Percentiles rank a stretch among this genome's conserved stretches.
phyloP scores from a whole-genome alignment of 2,329 filamentous ascomycete genomes.

The Fusarium sp. region DNA sequence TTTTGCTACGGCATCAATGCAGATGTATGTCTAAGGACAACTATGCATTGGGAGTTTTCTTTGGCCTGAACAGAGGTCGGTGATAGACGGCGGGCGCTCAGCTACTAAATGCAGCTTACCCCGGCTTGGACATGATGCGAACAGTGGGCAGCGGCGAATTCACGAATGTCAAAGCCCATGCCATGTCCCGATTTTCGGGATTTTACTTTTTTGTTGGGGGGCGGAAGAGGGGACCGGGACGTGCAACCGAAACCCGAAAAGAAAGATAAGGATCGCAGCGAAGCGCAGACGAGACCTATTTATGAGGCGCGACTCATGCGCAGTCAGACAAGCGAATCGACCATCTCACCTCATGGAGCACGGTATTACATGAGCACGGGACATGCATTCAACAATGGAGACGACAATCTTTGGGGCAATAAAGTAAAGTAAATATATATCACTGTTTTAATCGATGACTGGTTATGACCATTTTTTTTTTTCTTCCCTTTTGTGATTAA shows the following conservation, averaged over 20 bases:
- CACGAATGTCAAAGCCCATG: constrained; percentile 11
- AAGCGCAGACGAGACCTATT: constrained; percentile 38
- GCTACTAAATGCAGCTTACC: constrained; percentile 19
- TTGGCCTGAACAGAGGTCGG: constrained; percentile 34
- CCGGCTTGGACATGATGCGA: constrained; percentile 41
- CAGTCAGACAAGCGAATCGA: constrained; percentile 24
- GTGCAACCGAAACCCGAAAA: constrained; percentile 20
- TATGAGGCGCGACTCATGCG: constrained; percentile 35
- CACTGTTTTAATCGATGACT: constrained; percentile 40
- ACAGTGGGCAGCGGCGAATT: constrained; percentile 29
- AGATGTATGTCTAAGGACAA: constrained; percentile 29
- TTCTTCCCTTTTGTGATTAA: background rate
- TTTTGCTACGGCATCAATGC: constrained; percentile 32
- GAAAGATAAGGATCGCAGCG: constrained; percentile 40
- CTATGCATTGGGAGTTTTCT: constrained; percentile 42
- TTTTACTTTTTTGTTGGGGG: constrained; percentile 42
- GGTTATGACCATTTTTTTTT: constrained; percentile 23
- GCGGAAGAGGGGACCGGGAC: constrained; percentile 20
- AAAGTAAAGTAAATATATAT: constrained; percentile 42
- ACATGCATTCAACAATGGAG: constrained; percentile 30
- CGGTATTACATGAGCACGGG: constrained; percentile 39
- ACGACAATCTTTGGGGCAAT: constrained; percentile 24
- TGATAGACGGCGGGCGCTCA: constrained; percentile 42
- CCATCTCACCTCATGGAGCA: constrained; percentile 26
- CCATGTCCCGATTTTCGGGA: constrained; percentile 28